A percentile compares a stretch with the other conserved stretches of the same genome.
These are phyloP conservation scores for Trichosporon sp. DNA, from an alignment of 1,284 basidiomycete genomes.

Conservation along the genomic window DNA sequence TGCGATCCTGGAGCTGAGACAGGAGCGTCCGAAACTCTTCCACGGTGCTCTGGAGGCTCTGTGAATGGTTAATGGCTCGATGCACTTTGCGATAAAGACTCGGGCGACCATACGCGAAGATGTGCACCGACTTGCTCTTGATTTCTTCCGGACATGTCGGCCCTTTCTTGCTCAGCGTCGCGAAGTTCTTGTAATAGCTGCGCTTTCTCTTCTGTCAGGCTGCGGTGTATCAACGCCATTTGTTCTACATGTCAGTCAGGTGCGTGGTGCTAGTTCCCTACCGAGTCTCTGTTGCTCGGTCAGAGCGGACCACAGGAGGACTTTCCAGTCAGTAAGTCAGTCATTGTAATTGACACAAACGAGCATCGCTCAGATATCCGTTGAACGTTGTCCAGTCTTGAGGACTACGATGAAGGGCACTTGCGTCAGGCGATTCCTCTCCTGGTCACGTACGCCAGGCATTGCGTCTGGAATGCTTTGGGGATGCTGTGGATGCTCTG, in stretches of 20 bases:
- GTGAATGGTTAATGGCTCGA: too few species aligned
- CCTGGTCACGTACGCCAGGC: background rate
- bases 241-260: background rate
- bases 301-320: slow-evolving; percentile 37
- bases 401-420: slow-evolving; percentile 43
- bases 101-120: too few species aligned
- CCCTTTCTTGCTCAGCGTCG: background rate
- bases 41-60: too few species aligned
- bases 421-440: slow-evolving; percentile 6
- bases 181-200: background rate
- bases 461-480: background rate
- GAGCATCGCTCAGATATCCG: slow-evolving; percentile 40
- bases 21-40: too few species aligned
- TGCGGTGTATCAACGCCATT: background rate
- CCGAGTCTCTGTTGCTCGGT: slow-evolving; percentile 24
- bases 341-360: slow-evolving; percentile 20
- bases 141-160: background rate
- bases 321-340: slow-evolving; percentile 16
- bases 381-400: slow-evolving; percentile 48
- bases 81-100: too few species aligned
- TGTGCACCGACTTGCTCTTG: background rate
- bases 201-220: background rate
- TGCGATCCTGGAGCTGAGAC: too few species aligned
- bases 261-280: slow-evolving; percentile 18
- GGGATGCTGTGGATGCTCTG: too few species aligned